Percentiles rank a stretch among this genome's conserved stretches.
phyloP scores from a whole-genome alignment of 768 basidiomycete genomes.

The Russula virescens region DNA sequence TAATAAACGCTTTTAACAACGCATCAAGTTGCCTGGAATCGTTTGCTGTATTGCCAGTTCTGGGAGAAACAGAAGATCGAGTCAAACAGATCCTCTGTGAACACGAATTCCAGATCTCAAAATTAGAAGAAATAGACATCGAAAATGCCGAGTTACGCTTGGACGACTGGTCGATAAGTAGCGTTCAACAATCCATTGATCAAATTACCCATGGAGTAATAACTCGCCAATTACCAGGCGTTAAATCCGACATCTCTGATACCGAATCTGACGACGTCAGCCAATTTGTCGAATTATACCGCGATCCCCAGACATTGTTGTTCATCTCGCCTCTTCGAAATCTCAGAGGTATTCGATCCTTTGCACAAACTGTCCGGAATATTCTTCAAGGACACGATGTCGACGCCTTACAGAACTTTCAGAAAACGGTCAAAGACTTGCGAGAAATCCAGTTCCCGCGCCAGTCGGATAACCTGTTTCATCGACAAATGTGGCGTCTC shows the following conservation, averaged over 20 bases:
- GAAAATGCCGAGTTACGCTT: not conserved
- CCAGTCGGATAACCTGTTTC: not conserved
- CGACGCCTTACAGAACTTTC: not conserved
- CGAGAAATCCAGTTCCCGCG: too few relatives aligned
- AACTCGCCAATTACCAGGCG: not conserved
- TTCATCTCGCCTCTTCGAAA: not conserved
- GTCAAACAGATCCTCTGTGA: not conserved
- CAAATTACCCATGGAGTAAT: not conserved
- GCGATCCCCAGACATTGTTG: too few relatives aligned
- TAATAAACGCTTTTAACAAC: not conserved
- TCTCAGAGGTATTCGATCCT: not conserved
- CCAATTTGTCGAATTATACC: not conserved
- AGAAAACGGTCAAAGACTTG: not conserved
- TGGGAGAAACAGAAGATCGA: not conserved
- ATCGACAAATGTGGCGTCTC: not conserved
- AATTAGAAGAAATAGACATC: not conserved
- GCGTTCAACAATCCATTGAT: not conserved
- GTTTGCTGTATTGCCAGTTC: not conserved
- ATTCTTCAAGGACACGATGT: not conserved
- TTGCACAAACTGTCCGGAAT: not conserved
- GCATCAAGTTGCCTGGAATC: not conserved
- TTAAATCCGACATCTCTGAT: not conserved
- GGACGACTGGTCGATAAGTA: not conserved
- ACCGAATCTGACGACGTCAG: not conserved
- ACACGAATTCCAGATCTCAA: not conserved